Base-by-base conservation (phyloP, 2,329 filamentous ascomycete species). In the Arthrobotrys sphaeroides region DNA sequence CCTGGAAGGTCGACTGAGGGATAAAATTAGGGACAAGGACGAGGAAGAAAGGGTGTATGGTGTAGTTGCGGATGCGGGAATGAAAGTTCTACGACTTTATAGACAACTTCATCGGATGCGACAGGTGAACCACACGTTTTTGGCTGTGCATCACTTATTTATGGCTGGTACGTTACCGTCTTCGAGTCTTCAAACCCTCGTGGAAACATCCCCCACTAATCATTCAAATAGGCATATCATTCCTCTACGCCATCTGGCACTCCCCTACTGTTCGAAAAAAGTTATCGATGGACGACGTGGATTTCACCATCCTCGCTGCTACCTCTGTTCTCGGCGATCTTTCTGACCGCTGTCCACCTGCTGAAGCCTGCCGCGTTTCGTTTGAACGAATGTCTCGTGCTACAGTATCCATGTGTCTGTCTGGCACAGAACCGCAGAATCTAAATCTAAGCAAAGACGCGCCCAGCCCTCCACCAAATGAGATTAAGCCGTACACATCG, bases 201-300 rank as follows among this genome's bases (percentile, higher is more conserved):
- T 5, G n/a, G 5, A 24, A 33, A 18, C 13, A n/a, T 31, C 12
- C 16, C n/a, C 31, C 31, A 12, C 36, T 33, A 20, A 36, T 47
- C 43, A 57, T 67, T n/a, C n/a, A 77, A 61, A 53, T 79, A 89
- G 88, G 88, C 57, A 90, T 98, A 73, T 96, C 94, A 22, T 98
- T 97, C 82, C 86, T 98, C 1, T 98, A 97, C 82, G 94, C 95
- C 18, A 95, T 98, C 70, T 98, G 94, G 94, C 94, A 98, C 83
- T 97, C 94, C 9, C 89, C 92, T 4, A 87, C 92, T 64, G 94
- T 98, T 57, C 88, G 94, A 79, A 93, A 91, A 81, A 89, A 92
- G 68, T 84, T 98, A 82, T 92, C 91, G 5, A 91, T 97, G 84
- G 94, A 98, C 80, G 94, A 98, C 81, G 93, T 98, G n/a, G 94